A percentile compares a stretch with the other conserved stretches of the same genome.
Conservation (phyloP, 163 green algal genomes). For the Volvox carteri region DNA sequence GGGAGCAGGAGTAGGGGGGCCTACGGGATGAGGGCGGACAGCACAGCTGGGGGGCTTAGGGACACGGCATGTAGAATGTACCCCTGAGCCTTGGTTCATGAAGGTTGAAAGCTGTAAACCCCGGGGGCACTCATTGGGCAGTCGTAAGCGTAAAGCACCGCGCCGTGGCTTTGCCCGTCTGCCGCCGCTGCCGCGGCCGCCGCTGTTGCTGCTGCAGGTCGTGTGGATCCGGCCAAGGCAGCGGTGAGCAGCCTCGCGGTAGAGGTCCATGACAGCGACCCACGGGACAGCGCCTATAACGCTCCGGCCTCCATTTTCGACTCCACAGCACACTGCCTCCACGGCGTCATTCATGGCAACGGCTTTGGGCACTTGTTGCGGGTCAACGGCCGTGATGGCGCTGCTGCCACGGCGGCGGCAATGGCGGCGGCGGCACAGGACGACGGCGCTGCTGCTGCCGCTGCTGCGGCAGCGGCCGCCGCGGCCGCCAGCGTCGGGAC, state of each 20-base stretch:
- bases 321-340: conserved; percentile 89
- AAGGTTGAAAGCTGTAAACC: too few relatives aligned
- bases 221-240: conserved; percentile 31
- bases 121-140: too few relatives aligned
- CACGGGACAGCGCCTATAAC: conserved; percentile 59
- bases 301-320: conserved; percentile 83
- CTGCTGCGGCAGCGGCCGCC: not conserved
- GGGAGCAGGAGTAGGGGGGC: too few relatives aligned
- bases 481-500: not conserved
- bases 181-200: too few relatives aligned
- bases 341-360: conserved; percentile 95
- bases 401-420: conserved; percentile 39
- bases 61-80: too few relatives aligned
- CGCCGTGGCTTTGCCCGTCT: too few relatives aligned
- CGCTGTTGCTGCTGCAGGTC: not conserved
- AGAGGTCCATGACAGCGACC: conserved; percentile 38
- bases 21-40: too few relatives aligned
- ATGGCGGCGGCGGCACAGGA: conserved; percentile 12
- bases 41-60: too few relatives aligned
- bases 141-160: too few relatives aligned
- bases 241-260: conserved; percentile 34
- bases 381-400: conserved; percentile 89
- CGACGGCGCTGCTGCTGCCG: not conserved
- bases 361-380: conserved; percentile 96
- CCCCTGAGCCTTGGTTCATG: too few relatives aligned